phyloP scores from a whole-genome alignment of 345 rosid genomes.

The Dimocarpus longan region DNA sequence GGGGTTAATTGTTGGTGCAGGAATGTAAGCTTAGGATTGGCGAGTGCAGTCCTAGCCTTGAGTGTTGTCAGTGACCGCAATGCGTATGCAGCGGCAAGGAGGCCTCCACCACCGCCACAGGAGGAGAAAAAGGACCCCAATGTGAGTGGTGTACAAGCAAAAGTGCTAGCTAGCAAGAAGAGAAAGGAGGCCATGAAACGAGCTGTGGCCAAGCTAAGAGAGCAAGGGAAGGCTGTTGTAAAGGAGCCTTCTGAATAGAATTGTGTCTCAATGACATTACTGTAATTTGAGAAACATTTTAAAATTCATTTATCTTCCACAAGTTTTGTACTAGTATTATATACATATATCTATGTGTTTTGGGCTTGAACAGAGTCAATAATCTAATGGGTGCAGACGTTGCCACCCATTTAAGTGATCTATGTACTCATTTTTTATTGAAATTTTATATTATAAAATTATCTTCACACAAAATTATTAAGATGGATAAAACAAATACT shows the following conservation, averaged over 20 bases:
- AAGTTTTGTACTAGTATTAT: not conserved
- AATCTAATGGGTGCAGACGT: no score
- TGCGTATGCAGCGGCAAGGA: constrained; percentile 61
- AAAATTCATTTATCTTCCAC: not conserved
- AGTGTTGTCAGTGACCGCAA: constrained; percentile 27
- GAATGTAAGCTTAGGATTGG: constrained; percentile 46
- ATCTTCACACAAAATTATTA: no score
- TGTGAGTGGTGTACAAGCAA: constrained; percentile 78
- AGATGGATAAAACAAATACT: no score
- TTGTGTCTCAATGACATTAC: not conserved
- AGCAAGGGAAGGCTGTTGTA: constrained; percentile 55
- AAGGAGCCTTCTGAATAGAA: constrained; percentile 21
- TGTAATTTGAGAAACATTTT: not conserved
- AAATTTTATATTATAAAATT: no score
- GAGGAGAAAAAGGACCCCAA: constrained; percentile 72
- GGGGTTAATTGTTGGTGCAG: constrained; percentile 29
- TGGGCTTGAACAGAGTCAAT: not conserved
- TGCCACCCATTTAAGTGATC: no score
- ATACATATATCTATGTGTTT: not conserved
- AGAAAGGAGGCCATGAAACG: constrained; percentile 61
- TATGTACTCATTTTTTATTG: no score
- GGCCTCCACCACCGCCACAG: constrained; percentile 65
- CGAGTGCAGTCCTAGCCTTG: constrained; percentile 49
- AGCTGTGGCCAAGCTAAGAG: constrained; percentile 58
- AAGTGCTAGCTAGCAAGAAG: constrained; percentile 82